Conservation (phyloP, 768 basidiomycete species). For the Mycena vulgaris region DNA sequence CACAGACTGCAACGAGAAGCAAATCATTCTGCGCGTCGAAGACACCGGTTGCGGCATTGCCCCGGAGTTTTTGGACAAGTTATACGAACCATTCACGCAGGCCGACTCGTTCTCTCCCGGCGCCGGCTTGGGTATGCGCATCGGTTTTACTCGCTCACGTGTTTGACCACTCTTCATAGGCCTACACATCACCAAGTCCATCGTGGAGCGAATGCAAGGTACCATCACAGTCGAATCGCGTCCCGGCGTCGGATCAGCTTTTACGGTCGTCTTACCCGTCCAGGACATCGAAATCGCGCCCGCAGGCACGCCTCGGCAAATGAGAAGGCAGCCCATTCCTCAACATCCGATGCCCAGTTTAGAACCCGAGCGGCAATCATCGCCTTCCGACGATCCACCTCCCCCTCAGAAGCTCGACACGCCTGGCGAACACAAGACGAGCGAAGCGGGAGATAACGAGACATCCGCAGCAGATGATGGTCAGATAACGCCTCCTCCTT, state of each 20-base stretch:
- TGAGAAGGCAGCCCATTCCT: conserved; percentile 7
- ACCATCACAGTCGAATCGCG: conserved; percentile 23
- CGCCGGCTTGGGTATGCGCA: conserved; percentile 20
- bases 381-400: not conserved
- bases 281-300: conserved; percentile 10
- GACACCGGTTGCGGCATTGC: conserved; percentile 33
- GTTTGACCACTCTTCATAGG: not conserved
- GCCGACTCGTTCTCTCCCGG: conserved; percentile 32
- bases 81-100: conserved; percentile 34
- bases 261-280: conserved; percentile 28
- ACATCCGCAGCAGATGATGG: too few relatives aligned
- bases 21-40: conserved; percentile 23
- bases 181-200: conserved; percentile 26
- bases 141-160: not conserved
- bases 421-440: not conserved
- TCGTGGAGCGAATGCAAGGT: conserved; percentile 23
- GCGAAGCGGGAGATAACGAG: not conserved
- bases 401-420: not conserved
- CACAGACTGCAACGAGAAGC: not conserved
- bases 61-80: conserved; percentile 16
- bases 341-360: not conserved
- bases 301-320: not conserved
- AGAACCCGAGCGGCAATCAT: not conserved
- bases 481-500: not conserved
- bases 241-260: conserved; percentile 9